Evolutionary conservation across 208 protist species (phyloP).

Genomic region (Acanthamoeba royreba): DNA sequence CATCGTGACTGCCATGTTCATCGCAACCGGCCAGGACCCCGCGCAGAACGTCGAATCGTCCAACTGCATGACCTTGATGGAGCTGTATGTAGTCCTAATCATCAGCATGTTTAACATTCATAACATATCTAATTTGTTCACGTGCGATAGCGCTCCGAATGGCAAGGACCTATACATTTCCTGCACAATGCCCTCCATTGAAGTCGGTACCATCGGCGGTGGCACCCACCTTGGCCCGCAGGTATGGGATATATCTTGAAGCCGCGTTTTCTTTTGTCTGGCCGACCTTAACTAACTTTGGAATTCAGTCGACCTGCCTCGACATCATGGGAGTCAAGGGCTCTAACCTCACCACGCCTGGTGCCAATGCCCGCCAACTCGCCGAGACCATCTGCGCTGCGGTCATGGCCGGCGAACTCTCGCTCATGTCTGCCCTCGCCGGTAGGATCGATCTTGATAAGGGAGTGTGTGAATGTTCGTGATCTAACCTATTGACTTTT

Average conservation of each 20-base stretch:
- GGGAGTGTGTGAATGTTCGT: neutral
- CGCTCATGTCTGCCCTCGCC: slow-evolving; percentile 86
- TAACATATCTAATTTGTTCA: too few species aligned
- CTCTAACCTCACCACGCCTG: slow-evolving; percentile 75
- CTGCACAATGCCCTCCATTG: slow-evolving; percentile 97
- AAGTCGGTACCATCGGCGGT: slow-evolving; percentile 98
- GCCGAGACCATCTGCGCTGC: slow-evolving; percentile 87
- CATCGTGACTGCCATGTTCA: slow-evolving; percentile 95
- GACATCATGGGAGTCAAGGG: slow-evolving; percentile 87
- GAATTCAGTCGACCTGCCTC: slow-evolving; percentile 81
- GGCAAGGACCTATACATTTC: slow-evolving; percentile 91
- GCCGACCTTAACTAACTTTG: too few species aligned
- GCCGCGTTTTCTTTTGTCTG: too few species aligned
- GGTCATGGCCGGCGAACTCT: slow-evolving; percentile 97
- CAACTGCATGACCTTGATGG: slow-evolving; percentile 95
- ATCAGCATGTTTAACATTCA: too few species aligned
- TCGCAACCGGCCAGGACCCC: slow-evolving; percentile 96
- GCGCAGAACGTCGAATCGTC: slow-evolving; percentile 97
- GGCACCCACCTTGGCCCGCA: slow-evolving; percentile 94
- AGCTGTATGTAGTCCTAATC: slow-evolving; percentile 61
- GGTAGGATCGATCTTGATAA: too few species aligned
- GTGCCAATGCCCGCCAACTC: slow-evolving; percentile 88
- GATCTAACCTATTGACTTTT: neutral
- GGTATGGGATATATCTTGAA: too few species aligned
- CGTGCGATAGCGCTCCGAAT: slow-evolving; percentile 65